A percentile compares a stretch with the other conserved stretches of the same genome.
Evolutionary conservation across 441 rosid species (phyloP).

Genomic region (Bocquillonia castaneifolia): DNA sequence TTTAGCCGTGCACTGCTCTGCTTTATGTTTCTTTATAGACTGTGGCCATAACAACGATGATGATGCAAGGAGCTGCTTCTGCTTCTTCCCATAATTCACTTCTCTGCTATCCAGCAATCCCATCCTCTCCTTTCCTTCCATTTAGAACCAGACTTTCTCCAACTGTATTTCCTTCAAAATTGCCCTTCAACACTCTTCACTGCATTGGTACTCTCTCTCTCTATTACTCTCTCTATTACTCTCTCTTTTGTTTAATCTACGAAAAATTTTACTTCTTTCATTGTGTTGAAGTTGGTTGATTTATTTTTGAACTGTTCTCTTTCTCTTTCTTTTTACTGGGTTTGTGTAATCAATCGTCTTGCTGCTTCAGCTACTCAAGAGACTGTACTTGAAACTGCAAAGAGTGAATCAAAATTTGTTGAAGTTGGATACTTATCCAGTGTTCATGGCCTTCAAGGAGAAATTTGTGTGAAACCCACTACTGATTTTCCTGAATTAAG

Average conservation of each 20-base stretch:
- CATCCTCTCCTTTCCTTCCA: slow-evolving; percentile 20
- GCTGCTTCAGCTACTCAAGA: slow-evolving; percentile 45
- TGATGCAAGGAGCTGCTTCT: slow-evolving; percentile 33
- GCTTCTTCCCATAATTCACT: slow-evolving; percentile 21
- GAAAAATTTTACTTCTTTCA: background rate
- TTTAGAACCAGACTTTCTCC: slow-evolving; percentile 21
- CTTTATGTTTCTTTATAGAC: too few relatives aligned
- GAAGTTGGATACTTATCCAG: slow-evolving; percentile 72
- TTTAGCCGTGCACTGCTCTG: too few relatives aligned
- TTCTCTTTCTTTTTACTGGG: background rate
- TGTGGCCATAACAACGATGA: slow-evolving; percentile 1
- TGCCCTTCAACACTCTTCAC: slow-evolving; percentile 29
- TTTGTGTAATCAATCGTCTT: background rate
- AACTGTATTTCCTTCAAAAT: slow-evolving; percentile 27
- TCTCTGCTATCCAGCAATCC: slow-evolving; percentile 33
- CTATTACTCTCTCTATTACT: slow-evolving; percentile 5
- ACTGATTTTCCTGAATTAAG: slow-evolving; percentile 87
- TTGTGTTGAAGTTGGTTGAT: background rate
- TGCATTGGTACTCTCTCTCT: slow-evolving; percentile 36
- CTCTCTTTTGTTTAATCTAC: background rate
- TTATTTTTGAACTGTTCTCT: background rate
- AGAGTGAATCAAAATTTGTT: slow-evolving; percentile 40
- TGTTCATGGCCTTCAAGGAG: slow-evolving; percentile 84
- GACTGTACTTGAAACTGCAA: slow-evolving; percentile 35
- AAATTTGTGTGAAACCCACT: slow-evolving; percentile 61